Evolutionary conservation across 345 rosid species (phyloP).

Genomic region (Euphorbia pulcherrima): DNA sequence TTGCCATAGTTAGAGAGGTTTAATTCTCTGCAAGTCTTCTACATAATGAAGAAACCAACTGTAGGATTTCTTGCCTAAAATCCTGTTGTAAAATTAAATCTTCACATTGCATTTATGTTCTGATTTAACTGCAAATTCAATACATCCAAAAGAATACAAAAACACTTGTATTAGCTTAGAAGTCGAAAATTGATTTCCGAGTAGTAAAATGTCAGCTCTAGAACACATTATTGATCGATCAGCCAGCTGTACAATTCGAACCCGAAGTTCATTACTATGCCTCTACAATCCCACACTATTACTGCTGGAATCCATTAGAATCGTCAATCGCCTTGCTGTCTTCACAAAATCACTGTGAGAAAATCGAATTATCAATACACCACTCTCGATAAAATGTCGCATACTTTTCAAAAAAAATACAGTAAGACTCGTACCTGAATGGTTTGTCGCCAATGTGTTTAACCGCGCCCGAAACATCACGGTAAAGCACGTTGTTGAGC

Average conservation of each 20-base stretch:
- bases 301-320: conserved; percentile 50
- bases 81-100: background rate
- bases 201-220: conserved; percentile 28
- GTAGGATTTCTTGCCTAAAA: background rate
- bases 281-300: conserved; percentile 37
- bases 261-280: conserved; percentile 16
- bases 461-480: conserved; percentile 36
- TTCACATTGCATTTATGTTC: conserved; percentile 1
- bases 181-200: conserved; percentile 12
- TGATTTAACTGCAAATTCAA: background rate
- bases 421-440: conserved; percentile 34
- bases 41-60: background rate
- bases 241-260: conserved; percentile 44
- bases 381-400: background rate
- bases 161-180: conserved; percentile 20
- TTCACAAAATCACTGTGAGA: conserved; percentile 45
- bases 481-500: conserved; percentile 36
- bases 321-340: conserved; percentile 54
- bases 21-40: background rate
- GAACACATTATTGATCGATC: conserved; percentile 8
- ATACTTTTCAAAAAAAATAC: background rate
- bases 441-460: conserved; percentile 48
- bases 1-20: background rate
- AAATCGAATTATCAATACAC: conserved; percentile 2
- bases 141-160: conserved; percentile 2